These are phyloP conservation scores for Acarospora socialis DNA, from an alignment of 2,329 filamentous ascomycete genomes.

Conservation along the genomic window DNA sequence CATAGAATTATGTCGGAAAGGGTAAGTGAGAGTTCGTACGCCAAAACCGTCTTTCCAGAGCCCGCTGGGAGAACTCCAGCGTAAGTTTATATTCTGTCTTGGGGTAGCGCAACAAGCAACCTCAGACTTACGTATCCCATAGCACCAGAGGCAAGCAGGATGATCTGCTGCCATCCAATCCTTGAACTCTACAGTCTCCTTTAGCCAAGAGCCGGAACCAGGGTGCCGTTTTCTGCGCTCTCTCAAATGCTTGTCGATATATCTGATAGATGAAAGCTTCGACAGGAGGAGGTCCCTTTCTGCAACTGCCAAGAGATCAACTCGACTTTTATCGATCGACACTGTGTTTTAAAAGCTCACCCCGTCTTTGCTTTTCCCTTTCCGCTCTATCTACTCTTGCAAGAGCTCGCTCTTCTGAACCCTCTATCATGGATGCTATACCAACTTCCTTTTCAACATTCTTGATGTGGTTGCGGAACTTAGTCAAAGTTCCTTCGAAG, in stretches of 20 bases:
- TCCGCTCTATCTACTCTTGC: slow-evolving; percentile 4
- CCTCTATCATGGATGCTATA: slow-evolving; percentile 14
- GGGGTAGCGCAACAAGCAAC: too few species aligned
- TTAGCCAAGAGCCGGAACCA: slow-evolving; percentile 6
- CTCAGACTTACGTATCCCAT: slow-evolving; percentile 8
- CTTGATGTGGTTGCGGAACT: slow-evolving; percentile 10
- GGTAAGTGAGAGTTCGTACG: slow-evolving; percentile 1
- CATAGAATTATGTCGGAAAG: not conserved
- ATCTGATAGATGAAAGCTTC: slow-evolving; percentile 5
- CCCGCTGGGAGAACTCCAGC: too few species aligned
- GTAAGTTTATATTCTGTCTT: too few species aligned
- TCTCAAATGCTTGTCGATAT: slow-evolving; percentile 5
- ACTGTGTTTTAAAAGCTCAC: not conserved
- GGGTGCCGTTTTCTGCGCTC: slow-evolving; percentile 3
- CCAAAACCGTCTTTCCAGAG: slow-evolving; percentile 12
- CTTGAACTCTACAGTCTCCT: not conserved
- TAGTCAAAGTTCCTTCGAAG: slow-evolving; percentile 11
- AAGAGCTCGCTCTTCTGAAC: slow-evolving; percentile 7
- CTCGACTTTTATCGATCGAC: slow-evolving; percentile 6
- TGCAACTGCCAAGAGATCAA: slow-evolving; percentile 1
- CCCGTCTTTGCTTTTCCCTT: slow-evolving; percentile 3
- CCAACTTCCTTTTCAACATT: slow-evolving; percentile 13
- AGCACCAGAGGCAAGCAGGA: slow-evolving; percentile 3
- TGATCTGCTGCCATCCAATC: not conserved
- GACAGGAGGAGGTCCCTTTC: slow-evolving; percentile 1